These are phyloP conservation scores for Rhamnella rubrinervis DNA, from an alignment of 331 rosid species.

Conservation along the genomic window DNA sequence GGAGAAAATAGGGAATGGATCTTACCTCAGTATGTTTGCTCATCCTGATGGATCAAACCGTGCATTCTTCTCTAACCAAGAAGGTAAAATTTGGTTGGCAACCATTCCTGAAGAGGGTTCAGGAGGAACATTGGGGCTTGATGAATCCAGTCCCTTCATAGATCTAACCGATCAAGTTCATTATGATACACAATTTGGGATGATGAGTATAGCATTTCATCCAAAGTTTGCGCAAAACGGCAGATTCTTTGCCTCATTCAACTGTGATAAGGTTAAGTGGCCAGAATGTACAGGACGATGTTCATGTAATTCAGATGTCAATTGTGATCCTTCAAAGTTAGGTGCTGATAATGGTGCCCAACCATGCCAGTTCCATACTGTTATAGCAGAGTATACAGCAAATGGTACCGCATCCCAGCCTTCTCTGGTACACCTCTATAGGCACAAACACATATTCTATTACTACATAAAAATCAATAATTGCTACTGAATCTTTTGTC, in stretches of 20 bases:
- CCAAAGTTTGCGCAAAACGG: slow-evolving; percentile 75
- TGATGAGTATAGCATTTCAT: slow-evolving; percentile 96
- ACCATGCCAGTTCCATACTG: slow-evolving; percentile 80
- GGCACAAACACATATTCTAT: neutral
- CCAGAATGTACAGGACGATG: slow-evolving; percentile 81
- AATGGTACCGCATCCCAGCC: slow-evolving; percentile 58
- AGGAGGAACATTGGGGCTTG: slow-evolving; percentile 53
- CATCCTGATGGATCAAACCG: slow-evolving; percentile 93
- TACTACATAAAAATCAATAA: slow-evolving; percentile 3
- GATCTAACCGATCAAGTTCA: slow-evolving; percentile 79
- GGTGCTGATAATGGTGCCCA: slow-evolving; percentile 58
- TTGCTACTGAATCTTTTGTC: slow-evolving; percentile 9
- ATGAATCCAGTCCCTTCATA: slow-evolving; percentile 70
- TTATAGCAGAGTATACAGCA: slow-evolving; percentile 71
- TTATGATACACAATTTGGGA: slow-evolving; percentile 66
- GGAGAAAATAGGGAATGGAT: slow-evolving; percentile 84
- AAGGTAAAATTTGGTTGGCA: slow-evolving; percentile 82
- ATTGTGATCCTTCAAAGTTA: slow-evolving; percentile 87
- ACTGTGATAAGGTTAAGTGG: slow-evolving; percentile 80
- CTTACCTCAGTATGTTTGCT: slow-evolving; percentile 82
- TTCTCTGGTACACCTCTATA: slow-evolving; percentile 59
- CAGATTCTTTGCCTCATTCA: slow-evolving; percentile 84
- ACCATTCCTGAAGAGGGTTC: slow-evolving; percentile 70
- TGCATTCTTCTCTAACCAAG: slow-evolving; percentile 73
- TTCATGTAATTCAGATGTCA: slow-evolving; percentile 80